Evolutionary conservation across 345 rosid genomes (phyloP).

Genomic region (Arabis alpina): DNA sequence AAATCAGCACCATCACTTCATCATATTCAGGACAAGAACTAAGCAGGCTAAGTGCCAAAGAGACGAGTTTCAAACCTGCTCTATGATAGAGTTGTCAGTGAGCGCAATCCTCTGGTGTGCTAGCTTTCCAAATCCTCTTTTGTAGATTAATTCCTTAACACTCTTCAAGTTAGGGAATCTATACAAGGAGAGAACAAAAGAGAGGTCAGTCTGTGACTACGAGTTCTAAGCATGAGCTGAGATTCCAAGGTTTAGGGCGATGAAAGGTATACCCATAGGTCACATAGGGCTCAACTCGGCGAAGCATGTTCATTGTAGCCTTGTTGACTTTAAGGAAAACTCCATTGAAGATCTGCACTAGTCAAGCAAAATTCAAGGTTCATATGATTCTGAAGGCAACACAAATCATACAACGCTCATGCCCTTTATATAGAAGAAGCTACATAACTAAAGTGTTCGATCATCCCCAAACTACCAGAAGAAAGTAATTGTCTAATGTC

Average conservation of each 20-base stretch:
- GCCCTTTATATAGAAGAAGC: neutral
- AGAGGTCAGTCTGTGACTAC: neutral
- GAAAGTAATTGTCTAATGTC: neutral
- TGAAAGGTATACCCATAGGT: slow-evolving; percentile 68
- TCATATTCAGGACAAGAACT: neutral
- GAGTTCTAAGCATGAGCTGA: neutral
- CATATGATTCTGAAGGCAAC: neutral
- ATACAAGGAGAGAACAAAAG: neutral
- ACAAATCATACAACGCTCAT: no score
- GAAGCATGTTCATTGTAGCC: slow-evolving; percentile 92
- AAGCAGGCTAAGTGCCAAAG: neutral
- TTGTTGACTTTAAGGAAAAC: slow-evolving; percentile 92
- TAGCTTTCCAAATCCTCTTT: slow-evolving; percentile 87
- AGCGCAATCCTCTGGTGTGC: slow-evolving; percentile 76
- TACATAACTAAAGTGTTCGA: neutral
- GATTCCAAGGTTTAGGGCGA: no score
- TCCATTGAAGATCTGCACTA: slow-evolving; percentile 81
- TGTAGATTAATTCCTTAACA: slow-evolving; percentile 83
- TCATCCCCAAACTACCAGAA: neutral
- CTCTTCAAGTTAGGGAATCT: slow-evolving; percentile 96
- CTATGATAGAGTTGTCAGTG: slow-evolving; percentile 77
- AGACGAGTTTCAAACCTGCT: slow-evolving; percentile 52
- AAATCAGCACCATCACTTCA: neutral
- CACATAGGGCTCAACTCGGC: slow-evolving; percentile 91
- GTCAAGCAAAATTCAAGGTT: neutral